Evolutionary conservation across 495 filamentous ascomycete species (phyloP).

Genomic region (Neurospora pannonica): DNA sequence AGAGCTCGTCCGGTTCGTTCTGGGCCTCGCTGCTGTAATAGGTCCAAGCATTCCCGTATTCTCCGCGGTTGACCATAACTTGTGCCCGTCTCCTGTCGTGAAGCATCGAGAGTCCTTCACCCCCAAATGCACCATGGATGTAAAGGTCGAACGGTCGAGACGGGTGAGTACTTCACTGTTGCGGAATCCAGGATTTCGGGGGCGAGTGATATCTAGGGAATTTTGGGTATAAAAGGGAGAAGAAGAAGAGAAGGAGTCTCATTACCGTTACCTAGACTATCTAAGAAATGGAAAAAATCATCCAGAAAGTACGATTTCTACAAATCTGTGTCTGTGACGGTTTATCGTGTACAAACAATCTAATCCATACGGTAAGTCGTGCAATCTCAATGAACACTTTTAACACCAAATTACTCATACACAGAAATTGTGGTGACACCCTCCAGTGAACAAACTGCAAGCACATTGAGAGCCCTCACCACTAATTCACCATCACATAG

Average conservation of each 20-base stretch:
- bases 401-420: neutral
- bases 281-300: neutral
- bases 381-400: neutral
- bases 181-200: neutral
- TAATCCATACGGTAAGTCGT: neutral
- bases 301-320: neutral
- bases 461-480: neutral
- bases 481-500: neutral
- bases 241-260: neutral
- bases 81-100: too few species aligned
- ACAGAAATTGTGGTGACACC: neutral
- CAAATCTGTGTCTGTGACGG: neutral
- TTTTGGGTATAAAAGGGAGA: neutral
- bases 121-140: too few species aligned
- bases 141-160: too few species aligned
- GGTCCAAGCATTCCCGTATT: neutral
- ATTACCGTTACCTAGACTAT: neutral
- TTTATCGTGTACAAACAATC: neutral
- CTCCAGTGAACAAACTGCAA: neutral
- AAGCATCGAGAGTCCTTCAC: too few species aligned
- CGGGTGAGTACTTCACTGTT: neutral
- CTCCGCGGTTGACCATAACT: neutral
- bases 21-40: neutral
- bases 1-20: neutral
- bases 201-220: neutral